A percentile compares a stretch with the other conserved stretches of the same genome.
phyloP scores from a whole-genome alignment of 2,329 filamentous ascomycete genomes.

The Rhexocercosporidium sp. region DNA sequence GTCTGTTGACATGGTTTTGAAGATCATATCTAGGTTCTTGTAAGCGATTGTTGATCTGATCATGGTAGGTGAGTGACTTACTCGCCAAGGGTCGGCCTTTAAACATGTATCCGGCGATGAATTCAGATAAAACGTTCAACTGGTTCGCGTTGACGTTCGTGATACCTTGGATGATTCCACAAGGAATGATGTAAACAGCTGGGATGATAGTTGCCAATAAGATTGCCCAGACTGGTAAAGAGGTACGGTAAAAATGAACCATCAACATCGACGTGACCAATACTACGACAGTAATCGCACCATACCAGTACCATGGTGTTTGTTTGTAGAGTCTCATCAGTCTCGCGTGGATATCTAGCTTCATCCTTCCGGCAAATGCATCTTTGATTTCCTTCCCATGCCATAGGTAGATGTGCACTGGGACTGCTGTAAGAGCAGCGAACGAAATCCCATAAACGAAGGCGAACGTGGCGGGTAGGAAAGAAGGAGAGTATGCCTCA shows the following conservation, averaged over 20 bases:
- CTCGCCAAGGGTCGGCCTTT: slow-evolving; percentile 60
- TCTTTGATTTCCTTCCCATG: slow-evolving; percentile 69
- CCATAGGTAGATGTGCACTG: slow-evolving; percentile 72
- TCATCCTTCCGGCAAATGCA: slow-evolving; percentile 33
- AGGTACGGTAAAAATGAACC: slow-evolving; percentile 44
- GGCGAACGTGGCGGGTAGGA: slow-evolving; percentile 74
- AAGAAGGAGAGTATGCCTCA: slow-evolving; percentile 72
- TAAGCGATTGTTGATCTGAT: too few relatives aligned
- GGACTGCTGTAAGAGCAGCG: slow-evolving; percentile 69
- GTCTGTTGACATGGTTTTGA: slow-evolving; percentile 63
- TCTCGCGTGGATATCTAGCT: slow-evolving; percentile 57
- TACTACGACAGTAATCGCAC: slow-evolving; percentile 40
- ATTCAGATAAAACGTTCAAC: slow-evolving; percentile 49
- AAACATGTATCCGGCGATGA: slow-evolving; percentile 50
- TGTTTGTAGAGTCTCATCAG: slow-evolving; percentile 61
- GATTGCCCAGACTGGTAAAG: slow-evolving; percentile 59
- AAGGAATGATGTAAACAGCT: slow-evolving; percentile 47
- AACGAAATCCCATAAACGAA: slow-evolving; percentile 74
- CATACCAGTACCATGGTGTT: slow-evolving; percentile 62
- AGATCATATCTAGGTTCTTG: slow-evolving; percentile 56
- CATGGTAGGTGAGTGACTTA: not conserved
- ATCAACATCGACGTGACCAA: slow-evolving; percentile 41
- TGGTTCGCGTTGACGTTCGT: slow-evolving; percentile 56
- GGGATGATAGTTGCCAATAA: slow-evolving; percentile 51
- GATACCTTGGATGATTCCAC: slow-evolving; percentile 49